Conservation (phyloP, 2,329 filamentous ascomycete species). For the Leptographium lundbergii region DNA sequence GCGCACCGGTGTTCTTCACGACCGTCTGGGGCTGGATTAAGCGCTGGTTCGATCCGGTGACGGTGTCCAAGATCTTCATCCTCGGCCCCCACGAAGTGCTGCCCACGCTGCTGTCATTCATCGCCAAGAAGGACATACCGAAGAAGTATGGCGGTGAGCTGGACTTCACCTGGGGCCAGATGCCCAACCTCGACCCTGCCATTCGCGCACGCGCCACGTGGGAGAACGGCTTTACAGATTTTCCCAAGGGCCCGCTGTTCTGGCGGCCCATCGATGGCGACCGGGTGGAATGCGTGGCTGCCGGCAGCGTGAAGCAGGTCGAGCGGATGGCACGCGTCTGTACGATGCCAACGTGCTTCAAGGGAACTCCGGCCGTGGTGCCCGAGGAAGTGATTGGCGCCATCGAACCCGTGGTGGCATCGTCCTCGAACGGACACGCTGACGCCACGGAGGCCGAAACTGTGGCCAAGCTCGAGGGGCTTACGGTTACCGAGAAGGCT, state of each 20-base stretch:
- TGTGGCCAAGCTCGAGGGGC: constrained; percentile 2
- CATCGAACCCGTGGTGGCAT: neutral
- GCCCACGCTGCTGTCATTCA: constrained; percentile 65
- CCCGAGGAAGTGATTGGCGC: constrained; percentile 2
- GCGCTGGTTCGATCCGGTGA: constrained; percentile 89
- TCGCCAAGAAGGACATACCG: constrained; percentile 72
- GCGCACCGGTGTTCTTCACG: constrained; percentile 80
- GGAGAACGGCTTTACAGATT: constrained; percentile 37
- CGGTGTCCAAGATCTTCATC: constrained; percentile 93
- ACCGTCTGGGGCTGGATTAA: constrained; percentile 94
- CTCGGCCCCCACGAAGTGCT: constrained; percentile 61
- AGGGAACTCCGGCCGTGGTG: constrained; percentile 10
- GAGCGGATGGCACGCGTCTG: constrained; percentile 35
- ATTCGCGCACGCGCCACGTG: constrained; percentile 37
- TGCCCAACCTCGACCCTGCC: constrained; percentile 57
- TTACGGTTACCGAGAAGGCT: constrained; percentile 8
- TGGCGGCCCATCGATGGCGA: constrained; percentile 39
- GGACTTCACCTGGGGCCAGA: constrained; percentile 67
- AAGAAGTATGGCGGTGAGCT: constrained; percentile 81
- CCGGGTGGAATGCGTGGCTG: constrained; percentile 37
- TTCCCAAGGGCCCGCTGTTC: constrained; percentile 44
- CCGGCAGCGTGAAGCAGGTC: constrained; percentile 34
- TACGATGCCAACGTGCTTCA: constrained; percentile 32
- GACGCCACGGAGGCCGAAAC: neutral
- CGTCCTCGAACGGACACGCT: constrained; percentile 3